A percentile compares a stretch with the other conserved stretches of the same genome.
These are phyloP conservation scores for Castanea sativa DNA, from an alignment of 306 rosid species.

Conservation along the genomic window DNA sequence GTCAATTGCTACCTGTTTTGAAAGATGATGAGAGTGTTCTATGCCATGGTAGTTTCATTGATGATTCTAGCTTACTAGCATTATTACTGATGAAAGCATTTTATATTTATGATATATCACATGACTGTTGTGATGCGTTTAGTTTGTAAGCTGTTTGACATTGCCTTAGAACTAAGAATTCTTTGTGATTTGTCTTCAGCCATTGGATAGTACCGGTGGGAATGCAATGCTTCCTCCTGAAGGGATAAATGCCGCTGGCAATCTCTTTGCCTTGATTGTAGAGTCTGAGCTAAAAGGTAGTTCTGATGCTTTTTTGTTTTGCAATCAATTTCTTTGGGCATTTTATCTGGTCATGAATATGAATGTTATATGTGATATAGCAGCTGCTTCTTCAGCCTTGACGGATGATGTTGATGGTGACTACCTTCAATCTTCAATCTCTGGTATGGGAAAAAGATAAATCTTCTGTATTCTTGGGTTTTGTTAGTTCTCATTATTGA, in stretches of 20 bases:
- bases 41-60: background rate
- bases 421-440: conserved; percentile 76
- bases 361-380: conserved; percentile 39
- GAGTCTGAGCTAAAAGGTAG: conserved; percentile 81
- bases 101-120: background rate
- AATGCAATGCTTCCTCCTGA: conserved; percentile 69
- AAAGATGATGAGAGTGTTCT: background rate
- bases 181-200: conserved; percentile 49
- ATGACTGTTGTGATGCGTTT: background rate
- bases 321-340: conserved; percentile 20
- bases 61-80: background rate
- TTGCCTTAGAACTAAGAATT: conserved; percentile 19
- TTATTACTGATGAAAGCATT: background rate
- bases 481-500: conserved; percentile 9
- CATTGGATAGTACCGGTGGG: conserved; percentile 51
- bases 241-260: conserved; percentile 73
- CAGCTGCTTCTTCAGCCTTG: conserved; percentile 76
- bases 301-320: conserved; percentile 17
- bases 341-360: conserved; percentile 17
- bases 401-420: conserved; percentile 64
- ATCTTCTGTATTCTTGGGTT: conserved; percentile 3
- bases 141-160: conserved; percentile 8
- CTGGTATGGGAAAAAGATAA: conserved; percentile 56
- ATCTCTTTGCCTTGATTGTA: conserved; percentile 76
- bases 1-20: background rate